phyloP scores from a whole-genome alignment of 768 basidiomycete genomes.

The Zangia roseola region DNA sequence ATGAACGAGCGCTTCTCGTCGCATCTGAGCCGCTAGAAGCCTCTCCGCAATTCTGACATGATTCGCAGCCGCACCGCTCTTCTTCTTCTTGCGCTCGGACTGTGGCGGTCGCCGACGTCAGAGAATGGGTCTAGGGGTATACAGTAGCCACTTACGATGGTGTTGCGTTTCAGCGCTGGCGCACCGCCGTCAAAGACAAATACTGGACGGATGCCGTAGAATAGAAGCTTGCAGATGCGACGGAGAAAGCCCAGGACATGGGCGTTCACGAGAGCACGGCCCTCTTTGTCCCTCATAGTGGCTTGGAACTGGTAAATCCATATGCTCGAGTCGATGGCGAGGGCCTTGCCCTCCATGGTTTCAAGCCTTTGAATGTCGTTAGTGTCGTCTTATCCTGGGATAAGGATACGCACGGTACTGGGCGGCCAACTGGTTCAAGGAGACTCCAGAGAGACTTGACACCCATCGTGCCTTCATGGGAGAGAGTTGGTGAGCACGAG shows the following conservation, averaged over 20 bases:
- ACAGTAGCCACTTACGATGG: slow-evolving; percentile 62
- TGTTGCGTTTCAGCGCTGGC: slow-evolving; percentile 82
- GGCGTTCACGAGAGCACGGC: slow-evolving; percentile 84
- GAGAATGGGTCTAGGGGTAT: background rate
- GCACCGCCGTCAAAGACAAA: slow-evolving; percentile 99
- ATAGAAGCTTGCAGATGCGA: slow-evolving; percentile 90
- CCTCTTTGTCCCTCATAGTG: slow-evolving; percentile 98
- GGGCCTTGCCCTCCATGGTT: slow-evolving; percentile 88
- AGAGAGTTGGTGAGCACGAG: background rate
- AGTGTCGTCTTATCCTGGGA: background rate
- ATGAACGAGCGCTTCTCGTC: slow-evolving; percentile 81
- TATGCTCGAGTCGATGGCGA: slow-evolving; percentile 98
- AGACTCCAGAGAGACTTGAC: slow-evolving; percentile 96
- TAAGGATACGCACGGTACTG: slow-evolving; percentile 68
- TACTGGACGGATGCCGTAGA: slow-evolving; percentile 97
- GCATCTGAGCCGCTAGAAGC: slow-evolving; percentile 89
- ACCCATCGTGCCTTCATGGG: slow-evolving; percentile 62
- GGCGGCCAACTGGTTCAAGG: slow-evolving; percentile 88
- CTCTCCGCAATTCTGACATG: slow-evolving; percentile 88
- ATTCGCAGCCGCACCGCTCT: slow-evolving; percentile 82
- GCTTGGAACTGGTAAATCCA: slow-evolving; percentile 99
- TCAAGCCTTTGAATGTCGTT: slow-evolving; percentile 63
- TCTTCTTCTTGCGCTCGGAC: slow-evolving; percentile 88
- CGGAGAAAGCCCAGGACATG: slow-evolving; percentile 90
- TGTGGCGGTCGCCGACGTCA: slow-evolving; percentile 30